These are phyloP conservation scores for Poa annua DNA, from an alignment of 176 grass and related monocot species.

Conservation along the genomic window DNA sequence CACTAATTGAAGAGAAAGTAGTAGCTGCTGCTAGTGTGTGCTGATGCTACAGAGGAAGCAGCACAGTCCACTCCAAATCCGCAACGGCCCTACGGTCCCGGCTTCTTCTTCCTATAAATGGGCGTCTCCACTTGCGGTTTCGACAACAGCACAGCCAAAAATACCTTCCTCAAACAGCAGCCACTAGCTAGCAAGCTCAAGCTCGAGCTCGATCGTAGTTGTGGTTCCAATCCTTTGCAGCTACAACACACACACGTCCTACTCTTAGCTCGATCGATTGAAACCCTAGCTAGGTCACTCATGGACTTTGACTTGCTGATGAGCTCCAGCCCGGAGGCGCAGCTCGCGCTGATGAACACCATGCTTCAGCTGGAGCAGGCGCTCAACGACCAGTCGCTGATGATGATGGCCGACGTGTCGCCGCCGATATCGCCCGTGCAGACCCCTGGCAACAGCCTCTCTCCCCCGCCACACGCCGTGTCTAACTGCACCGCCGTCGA, in stretches of 20 bases:
- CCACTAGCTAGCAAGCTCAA: constrained; percentile 24
- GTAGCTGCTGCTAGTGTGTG: not conserved
- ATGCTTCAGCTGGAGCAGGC: constrained; percentile 84
- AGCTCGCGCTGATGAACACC: constrained; percentile 81
- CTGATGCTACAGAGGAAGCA: constrained; percentile 48
- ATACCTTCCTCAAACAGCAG: constrained; percentile 44
- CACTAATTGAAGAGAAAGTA: not conserved
- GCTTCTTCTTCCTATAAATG: constrained; percentile 66
- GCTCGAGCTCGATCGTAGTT: not conserved
- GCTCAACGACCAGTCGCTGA: constrained; percentile 38
- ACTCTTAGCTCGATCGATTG: not conserved
- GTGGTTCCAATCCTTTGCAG: not conserved
- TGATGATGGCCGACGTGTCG: constrained; percentile 15
- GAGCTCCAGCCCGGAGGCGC: constrained; percentile 65
- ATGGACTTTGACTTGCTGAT: constrained; percentile 81
- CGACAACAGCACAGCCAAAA: constrained; percentile 36
- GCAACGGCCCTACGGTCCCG: not conserved
- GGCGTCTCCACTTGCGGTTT: constrained; percentile 40
- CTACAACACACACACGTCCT: not conserved
- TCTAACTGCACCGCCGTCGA: constrained; percentile 9
- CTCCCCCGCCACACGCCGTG: constrained; percentile 43
- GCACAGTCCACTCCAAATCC: constrained; percentile 34
- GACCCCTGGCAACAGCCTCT: constrained; percentile 34
- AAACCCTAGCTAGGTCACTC: not conserved
- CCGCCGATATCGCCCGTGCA: constrained; percentile 50